phyloP scores from a whole-genome alignment of 1,139 yeast genomes.

The Groenewaldozyma auringiensis region DNA sequence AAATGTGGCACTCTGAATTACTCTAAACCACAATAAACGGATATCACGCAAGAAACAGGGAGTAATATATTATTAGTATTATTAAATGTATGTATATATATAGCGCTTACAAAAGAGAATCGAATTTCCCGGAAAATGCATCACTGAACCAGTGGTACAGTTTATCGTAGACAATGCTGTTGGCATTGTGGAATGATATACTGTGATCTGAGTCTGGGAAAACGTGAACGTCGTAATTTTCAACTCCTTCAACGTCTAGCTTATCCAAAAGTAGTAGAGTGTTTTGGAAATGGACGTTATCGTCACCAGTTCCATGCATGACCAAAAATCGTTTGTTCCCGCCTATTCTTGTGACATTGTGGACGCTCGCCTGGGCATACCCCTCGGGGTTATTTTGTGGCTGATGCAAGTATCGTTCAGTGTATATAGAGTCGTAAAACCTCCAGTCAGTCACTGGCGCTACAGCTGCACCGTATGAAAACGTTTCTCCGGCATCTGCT shows the following conservation, averaged over 20 bases:
- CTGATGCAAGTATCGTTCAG: slow-evolving; percentile 81
- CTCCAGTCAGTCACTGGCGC: slow-evolving; percentile 87
- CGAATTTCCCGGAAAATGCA: slow-evolving; percentile 56
- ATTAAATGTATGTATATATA: background rate
- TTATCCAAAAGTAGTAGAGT: slow-evolving; percentile 67
- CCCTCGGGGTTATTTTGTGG: slow-evolving; percentile 52
- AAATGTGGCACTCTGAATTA: slow-evolving; percentile 54
- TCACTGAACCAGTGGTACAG: slow-evolving; percentile 60
- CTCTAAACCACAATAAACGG: slow-evolving; percentile 12
- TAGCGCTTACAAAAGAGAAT: slow-evolving; percentile 10
- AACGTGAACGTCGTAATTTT: slow-evolving; percentile 81
- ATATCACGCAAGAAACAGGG: no score
- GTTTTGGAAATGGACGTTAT: slow-evolving; percentile 90
- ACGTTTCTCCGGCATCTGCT: slow-evolving; percentile 55
- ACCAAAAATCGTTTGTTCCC: slow-evolving; percentile 63
- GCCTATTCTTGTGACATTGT: slow-evolving; percentile 42
- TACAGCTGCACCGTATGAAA: slow-evolving; percentile 77
- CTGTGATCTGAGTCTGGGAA: slow-evolving; percentile 93
- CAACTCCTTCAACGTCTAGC: slow-evolving; percentile 52
- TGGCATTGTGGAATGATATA: slow-evolving; percentile 73
- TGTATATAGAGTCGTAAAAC: slow-evolving; percentile 72
- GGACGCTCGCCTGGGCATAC: slow-evolving; percentile 40
- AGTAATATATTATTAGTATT: background rate
- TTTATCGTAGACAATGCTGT: slow-evolving; percentile 65
- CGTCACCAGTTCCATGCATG: slow-evolving; percentile 97